Evolutionary conservation across 2,329 filamentous ascomycete genomes (phyloP), one percentile per base, ranked within the genome.

Genomic region (Neopestalotiopsis rosae): DNA sequence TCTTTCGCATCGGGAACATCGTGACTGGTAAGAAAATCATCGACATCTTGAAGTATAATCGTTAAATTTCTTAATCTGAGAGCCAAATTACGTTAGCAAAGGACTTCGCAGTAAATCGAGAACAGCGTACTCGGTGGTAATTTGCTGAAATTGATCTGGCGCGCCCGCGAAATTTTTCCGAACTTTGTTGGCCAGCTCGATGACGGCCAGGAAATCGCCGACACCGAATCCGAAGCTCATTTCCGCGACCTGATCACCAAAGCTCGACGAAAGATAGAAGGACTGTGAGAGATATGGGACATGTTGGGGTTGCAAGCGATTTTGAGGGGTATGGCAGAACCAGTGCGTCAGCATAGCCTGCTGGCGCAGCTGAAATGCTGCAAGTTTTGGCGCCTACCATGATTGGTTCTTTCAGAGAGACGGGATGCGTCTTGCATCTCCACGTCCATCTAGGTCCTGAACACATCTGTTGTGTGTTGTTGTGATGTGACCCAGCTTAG

Each of bases 191-290:
- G 68, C 72, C 61, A 78, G 72, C 30, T 76, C 68, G 24, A 79
- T 68, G 30, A 78, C 72, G 2, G 77, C 70, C 20, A 79, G 64
- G 30, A 79, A 74, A 64, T 81, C 80, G 5, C 77, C 78, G 14
- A 78, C 71, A 7, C 78, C 72, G 70, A 78, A 79, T 10, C 78
- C 78, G 66, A 81, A 79, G 61, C 75, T 78, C 79, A 79, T 80
- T 58, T 58, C 20, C 56, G 20, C 5, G 2, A 5, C 2, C 20
- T 58, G 20, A 24, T 24, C 56, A 30, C 5, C 56, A 30, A 24
- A 24, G 20, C 56, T 58, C 28, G 56, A 30, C 5, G 20, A 28
- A 30, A 58, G 56, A 24, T 24, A 30, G 56, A 13, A 58, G 4
- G 56, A 58, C 4, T 24, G 28, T 2, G 17, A 24, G n/a, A 58